Percentiles rank a stretch among this genome's conserved stretches.
Conservation (phyloP, 2,329 filamentous ascomycete species). For the Microsporum canis region DNA sequence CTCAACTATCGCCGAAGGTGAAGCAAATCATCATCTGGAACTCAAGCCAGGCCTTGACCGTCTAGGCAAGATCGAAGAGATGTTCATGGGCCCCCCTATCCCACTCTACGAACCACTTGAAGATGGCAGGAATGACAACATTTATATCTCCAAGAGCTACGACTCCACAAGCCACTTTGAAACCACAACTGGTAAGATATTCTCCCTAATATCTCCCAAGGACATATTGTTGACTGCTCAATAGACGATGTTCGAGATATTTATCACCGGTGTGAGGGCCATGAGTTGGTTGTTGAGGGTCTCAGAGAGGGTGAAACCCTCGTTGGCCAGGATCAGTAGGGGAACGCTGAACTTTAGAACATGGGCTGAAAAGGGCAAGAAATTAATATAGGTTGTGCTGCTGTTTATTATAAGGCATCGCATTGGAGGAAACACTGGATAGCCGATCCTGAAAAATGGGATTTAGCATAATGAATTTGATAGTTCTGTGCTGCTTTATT, state of each 20-base stretch:
- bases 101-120: slow-evolving; percentile 86
- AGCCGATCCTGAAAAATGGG: neutral
- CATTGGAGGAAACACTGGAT: neutral
- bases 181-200: slow-evolving; percentile 54
- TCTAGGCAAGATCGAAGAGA: slow-evolving; percentile 88
- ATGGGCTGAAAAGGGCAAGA: neutral
- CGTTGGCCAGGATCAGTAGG: slow-evolving; percentile 53
- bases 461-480: neutral
- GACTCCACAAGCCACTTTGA: slow-evolving; percentile 97
- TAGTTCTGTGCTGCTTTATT: neutral
- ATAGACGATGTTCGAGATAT: slow-evolving; percentile 87
- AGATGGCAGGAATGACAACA: slow-evolving; percentile 71
- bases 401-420: neutral
- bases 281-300: slow-evolving; percentile 76
- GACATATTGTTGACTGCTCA: slow-evolving; percentile 1
- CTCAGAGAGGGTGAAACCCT: slow-evolving; percentile 63
- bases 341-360: neutral
- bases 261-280: slow-evolving; percentile 68
- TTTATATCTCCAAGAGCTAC: slow-evolving; percentile 98
- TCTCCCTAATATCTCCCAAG: neutral
- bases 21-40: slow-evolving; percentile 90
- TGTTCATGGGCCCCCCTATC: slow-evolving; percentile 88
- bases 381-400: neutral
- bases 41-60: slow-evolving; percentile 84
- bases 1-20: slow-evolving; percentile 86